phyloP scores from a whole-genome alignment of 2,329 filamentous ascomycete genomes.

The Knufia fluminis region DNA sequence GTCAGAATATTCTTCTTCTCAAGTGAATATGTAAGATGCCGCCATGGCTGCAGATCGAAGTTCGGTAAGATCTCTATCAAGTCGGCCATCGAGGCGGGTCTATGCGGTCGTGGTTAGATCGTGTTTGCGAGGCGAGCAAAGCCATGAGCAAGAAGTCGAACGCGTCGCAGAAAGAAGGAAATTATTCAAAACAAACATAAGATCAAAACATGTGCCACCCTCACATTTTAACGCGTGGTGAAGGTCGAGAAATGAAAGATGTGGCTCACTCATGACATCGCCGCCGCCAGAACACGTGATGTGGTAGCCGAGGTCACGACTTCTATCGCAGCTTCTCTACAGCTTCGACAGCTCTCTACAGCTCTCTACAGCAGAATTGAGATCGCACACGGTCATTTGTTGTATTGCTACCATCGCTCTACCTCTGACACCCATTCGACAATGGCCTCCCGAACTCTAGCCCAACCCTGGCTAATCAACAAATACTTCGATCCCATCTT shows the following conservation, averaged over 20 bases:
- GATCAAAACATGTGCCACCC: neutral
- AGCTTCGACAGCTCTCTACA: too few relatives aligned
- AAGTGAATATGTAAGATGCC: slow-evolving; percentile 66
- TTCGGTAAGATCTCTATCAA: slow-evolving; percentile 71
- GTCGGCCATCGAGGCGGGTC: slow-evolving; percentile 59
- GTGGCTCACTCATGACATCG: neutral
- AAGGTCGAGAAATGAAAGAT: neutral
- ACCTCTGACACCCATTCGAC: too few relatives aligned
- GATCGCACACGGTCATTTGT: neutral
- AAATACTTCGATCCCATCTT: slow-evolving; percentile 46
- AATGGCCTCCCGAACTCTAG: slow-evolving; percentile 13
- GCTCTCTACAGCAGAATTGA: neutral
- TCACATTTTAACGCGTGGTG: neutral
- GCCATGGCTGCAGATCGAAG: slow-evolving; percentile 63
- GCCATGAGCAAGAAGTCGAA: neutral
- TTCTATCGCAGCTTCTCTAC: too few relatives aligned
- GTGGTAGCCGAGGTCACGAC: neutral
- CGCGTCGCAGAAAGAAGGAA: neutral
- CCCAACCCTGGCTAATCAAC: slow-evolving; percentile 33
- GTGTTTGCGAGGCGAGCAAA: neutral
- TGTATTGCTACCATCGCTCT: too few relatives aligned
- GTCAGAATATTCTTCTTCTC: slow-evolving; percentile 71
- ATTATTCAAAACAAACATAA: neutral
- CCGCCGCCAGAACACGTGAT: neutral
- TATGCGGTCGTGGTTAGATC: neutral